Base-by-base conservation (phyloP, 2,329 filamentous ascomycete genomes). In the Cryphonectria naterciae region DNA sequence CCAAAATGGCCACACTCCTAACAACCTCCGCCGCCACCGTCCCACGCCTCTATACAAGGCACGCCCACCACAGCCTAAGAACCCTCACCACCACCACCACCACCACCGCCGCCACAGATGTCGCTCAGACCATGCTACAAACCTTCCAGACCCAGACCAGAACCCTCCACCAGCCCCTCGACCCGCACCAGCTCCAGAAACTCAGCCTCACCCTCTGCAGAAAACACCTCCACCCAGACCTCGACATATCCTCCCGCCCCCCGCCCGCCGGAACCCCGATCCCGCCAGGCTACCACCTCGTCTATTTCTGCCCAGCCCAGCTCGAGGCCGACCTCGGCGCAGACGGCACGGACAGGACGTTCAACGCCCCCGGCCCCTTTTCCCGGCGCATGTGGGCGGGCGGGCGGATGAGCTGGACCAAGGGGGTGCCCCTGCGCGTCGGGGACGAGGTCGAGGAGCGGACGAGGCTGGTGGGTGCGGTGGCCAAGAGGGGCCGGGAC, bases 331-430 rank as follows among this genome's bases (percentile, higher is more conserved):
- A 87, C 8, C 82, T 92, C 0, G 89, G 88, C 0, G 72, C 77
- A 0, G 89, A 92, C 77, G 90, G 90, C 19, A 89, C 87, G 0
- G 89, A 92, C 78, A 79, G 77, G 0, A 85, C 85, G 0, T 91
- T 88, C 76, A 91, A 90, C 74, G 85, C 89, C 0, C 83, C 87
- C 0, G 72, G 79, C 3, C 89, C 89, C 0, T 92, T 91, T 70
- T 89, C 88, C 1, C 79, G 89, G 41, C 83, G 89, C 17, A 91
- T 92, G 89, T 92, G 90, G 90, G 89, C 89, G 0, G 89, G 89
- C 1, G 90, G 90, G 0, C 81, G 83, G 69, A 87, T 91, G 78
- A 77, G 78, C 19, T 90, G 88, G 87, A 75, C 73, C 64, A n/a
- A 64, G 13, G 70, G 67, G 5, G 69, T 54, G 17, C 39, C 77